These are phyloP conservation scores for Nigrospora oryzae DNA, from an alignment of 2,329 filamentous ascomycete genomes.

Conservation along the genomic window DNA sequence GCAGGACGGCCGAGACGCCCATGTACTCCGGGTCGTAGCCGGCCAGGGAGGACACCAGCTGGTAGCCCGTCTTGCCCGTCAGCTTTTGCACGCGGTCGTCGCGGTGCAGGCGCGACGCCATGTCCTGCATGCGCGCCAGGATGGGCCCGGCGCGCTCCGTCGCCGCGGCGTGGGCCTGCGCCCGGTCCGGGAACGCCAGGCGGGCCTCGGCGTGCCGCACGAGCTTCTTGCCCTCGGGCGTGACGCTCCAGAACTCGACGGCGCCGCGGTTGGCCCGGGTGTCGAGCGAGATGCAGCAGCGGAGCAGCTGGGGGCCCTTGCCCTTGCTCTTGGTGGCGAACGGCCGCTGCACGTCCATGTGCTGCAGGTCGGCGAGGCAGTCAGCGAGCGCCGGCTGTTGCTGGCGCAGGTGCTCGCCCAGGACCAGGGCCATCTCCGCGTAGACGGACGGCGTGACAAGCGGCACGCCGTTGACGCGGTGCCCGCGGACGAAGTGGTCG, in stretches of 20 bases:
- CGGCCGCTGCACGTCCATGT: conserved; percentile 12
- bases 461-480: conserved; percentile 20
- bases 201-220: not conserved
- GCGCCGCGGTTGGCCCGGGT: not conserved
- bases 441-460: conserved; percentile 21
- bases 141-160: conserved; percentile 9
- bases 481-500: conserved; percentile 12
- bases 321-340: not conserved
- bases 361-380: conserved; percentile 11
- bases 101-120: conserved; percentile 11
- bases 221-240: not conserved
- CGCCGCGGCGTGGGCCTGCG: too few species aligned
- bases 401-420: conserved; percentile 17
- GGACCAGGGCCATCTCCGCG: conserved; percentile 20
- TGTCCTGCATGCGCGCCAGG: conserved; percentile 15
- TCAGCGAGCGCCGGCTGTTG: conserved; percentile 1
- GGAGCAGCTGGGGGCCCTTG: not conserved
- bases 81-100: conserved; percentile 12
- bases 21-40: conserved; percentile 16
- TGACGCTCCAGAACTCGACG: not conserved
- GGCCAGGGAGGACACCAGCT: conserved; percentile 15
- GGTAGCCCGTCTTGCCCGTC: conserved; percentile 14
- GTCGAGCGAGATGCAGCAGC: not conserved
- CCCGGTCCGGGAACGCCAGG: not conserved
- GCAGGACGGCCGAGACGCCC: conserved; percentile 15